Evolutionary conservation across 805 yeast species (phyloP).

Genomic region (Cyberlindnera lachancei): DNA sequence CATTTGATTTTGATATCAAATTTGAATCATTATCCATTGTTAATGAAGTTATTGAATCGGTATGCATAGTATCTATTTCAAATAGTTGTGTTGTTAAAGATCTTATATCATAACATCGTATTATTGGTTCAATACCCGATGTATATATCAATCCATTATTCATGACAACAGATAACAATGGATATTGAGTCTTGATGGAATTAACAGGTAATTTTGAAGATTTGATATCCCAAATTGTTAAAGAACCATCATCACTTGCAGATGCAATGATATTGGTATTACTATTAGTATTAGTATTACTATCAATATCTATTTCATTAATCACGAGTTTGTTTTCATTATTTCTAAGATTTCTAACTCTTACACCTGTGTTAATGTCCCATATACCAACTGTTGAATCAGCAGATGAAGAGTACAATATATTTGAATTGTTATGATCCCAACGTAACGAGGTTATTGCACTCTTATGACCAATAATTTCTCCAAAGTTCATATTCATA

Average conservation of each 20-base stretch:
- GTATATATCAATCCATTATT: conserved; percentile 40
- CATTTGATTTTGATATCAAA: conserved; percentile 45
- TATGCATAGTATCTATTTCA: conserved; percentile 35
- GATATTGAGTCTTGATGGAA: conserved; percentile 41
- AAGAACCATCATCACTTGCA: conserved; percentile 60
- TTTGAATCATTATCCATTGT: conserved; percentile 40
- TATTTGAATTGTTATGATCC: conserved; percentile 39
- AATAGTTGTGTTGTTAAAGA: conserved; percentile 34
- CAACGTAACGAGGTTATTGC: conserved; percentile 58
- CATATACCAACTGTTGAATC: conserved; percentile 55
- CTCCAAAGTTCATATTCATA: conserved; percentile 45
- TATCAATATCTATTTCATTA: conserved; percentile 41
- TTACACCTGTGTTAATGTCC: conserved; percentile 51
- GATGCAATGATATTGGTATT: conserved; percentile 39
- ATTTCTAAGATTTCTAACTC: conserved; percentile 45
- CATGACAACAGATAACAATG: conserved; percentile 46
- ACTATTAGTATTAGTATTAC: no score
- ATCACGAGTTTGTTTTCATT: conserved; percentile 47
- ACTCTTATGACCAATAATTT: conserved; percentile 48
- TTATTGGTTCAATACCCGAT: conserved; percentile 62
- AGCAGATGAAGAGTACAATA: conserved; percentile 47
- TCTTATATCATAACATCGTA: conserved; percentile 54
- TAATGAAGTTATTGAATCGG: conserved; percentile 51
- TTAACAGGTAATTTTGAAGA: conserved; percentile 37
- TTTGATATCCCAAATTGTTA: conserved; percentile 58